phyloP scores from a whole-genome alignment of 192 early-diverging fungal species.

The Lunasporangiospora selenospora region DNA sequence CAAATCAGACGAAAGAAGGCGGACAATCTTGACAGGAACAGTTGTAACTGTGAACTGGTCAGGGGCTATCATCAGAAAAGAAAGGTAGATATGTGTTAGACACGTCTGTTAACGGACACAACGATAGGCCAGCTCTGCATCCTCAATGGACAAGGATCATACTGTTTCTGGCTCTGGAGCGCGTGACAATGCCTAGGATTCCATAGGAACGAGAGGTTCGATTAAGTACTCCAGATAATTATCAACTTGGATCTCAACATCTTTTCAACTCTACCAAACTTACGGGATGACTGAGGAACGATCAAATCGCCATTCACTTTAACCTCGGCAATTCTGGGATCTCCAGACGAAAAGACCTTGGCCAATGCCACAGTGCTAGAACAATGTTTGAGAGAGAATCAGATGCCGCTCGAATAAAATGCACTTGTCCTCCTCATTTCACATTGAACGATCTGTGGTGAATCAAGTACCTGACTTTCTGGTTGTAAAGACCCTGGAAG shows the following conservation, averaged over 20 bases:
- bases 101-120: neutral
- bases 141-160: too few relatives aligned
- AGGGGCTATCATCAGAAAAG: slow-evolving; percentile 57
- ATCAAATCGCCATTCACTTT: slow-evolving; percentile 86
- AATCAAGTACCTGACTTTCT: slow-evolving; percentile 83
- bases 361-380: slow-evolving; percentile 77
- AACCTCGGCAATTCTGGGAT: slow-evolving; percentile 69
- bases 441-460: too few relatives aligned
- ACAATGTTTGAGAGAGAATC: too few relatives aligned
- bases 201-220: neutral
- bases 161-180: slow-evolving; percentile 57
- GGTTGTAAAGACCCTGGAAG: slow-evolving; percentile 82
- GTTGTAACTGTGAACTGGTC: slow-evolving; percentile 82
- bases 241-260: too few relatives aligned
- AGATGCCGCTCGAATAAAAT: too few relatives aligned
- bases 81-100: slow-evolving; percentile 4
- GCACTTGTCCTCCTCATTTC: too few relatives aligned
- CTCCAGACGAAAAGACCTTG: slow-evolving; percentile 70
- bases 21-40: slow-evolving; percentile 85
- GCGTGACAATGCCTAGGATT: slow-evolving; percentile 60
- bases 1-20: slow-evolving; percentile 83
- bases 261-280: slow-evolving; percentile 3
- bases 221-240: neutral
- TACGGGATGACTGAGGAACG: slow-evolving; percentile 49
- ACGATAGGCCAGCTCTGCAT: too few relatives aligned